Percentiles rank a stretch among this genome's conserved stretches.
phyloP scores from a whole-genome alignment of 129 eudicot species.

The Kitagawia praeruptora region DNA sequence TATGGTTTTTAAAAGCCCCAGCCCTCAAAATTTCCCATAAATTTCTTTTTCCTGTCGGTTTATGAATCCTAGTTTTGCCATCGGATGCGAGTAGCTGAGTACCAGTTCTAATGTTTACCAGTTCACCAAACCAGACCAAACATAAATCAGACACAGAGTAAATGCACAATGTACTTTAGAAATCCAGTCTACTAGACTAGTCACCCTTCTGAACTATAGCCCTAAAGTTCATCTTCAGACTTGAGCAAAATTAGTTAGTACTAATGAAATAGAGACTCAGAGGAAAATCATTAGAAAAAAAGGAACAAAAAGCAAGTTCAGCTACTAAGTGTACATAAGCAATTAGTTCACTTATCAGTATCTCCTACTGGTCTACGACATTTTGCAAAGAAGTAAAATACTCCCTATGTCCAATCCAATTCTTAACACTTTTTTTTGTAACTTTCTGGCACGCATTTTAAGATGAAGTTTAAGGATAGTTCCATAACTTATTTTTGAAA shows the following conservation, averaged over 20 bases:
- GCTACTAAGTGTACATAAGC: neutral
- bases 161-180: neutral
- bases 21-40: too few relatives aligned
- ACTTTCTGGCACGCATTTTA: too few relatives aligned
- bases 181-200: neutral
- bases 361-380: neutral
- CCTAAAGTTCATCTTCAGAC: neutral
- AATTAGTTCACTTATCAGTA: constrained; percentile 1
- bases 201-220: neutral
- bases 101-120: neutral
- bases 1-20: too few relatives aligned
- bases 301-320: neutral
- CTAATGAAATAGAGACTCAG: neutral
- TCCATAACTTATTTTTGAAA: too few relatives aligned
- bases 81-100: neutral
- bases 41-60: too few relatives aligned
- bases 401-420: too few relatives aligned
- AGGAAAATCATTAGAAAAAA: neutral
- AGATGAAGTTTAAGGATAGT: too few relatives aligned
- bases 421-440: too few relatives aligned
- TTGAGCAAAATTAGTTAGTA: neutral
- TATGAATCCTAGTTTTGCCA: too few relatives aligned
- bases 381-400: neutral
- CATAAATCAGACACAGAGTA: neutral
- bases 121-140: neutral